Conservation (phyloP, 1,139 yeast species). For the Kodamaea plutei region DNA sequence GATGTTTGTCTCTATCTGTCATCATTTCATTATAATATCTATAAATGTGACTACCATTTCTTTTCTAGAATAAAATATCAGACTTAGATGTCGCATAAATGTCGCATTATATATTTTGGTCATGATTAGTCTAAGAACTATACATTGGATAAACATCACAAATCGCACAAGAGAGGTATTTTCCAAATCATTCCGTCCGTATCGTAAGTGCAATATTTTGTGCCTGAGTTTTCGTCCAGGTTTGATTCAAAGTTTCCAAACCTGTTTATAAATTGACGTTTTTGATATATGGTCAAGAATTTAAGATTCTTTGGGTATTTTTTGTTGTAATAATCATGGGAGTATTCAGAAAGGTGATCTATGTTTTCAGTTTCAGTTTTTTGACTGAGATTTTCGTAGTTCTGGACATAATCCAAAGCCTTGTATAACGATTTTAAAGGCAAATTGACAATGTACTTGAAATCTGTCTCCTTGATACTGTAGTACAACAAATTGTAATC, state of each 20-base stretch:
- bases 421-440: constrained; percentile 42
- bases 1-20: too few species aligned
- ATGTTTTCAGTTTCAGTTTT: constrained; percentile 8
- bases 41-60: too few species aligned
- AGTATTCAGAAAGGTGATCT: constrained; percentile 14
- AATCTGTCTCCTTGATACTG: constrained; percentile 39
- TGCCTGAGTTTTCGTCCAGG: constrained; percentile 24
- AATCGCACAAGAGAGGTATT: constrained; percentile 46
- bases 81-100: too few species aligned
- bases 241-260: constrained; percentile 41
- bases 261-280: constrained; percentile 43
- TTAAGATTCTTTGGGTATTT: constrained; percentile 39
- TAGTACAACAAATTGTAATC: constrained; percentile 43
- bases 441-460: constrained; percentile 38
- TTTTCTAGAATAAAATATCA: too few species aligned
- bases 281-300: constrained; percentile 45
- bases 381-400: constrained; percentile 11
- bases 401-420: constrained; percentile 37
- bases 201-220: constrained; percentile 29
- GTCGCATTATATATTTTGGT: too few species aligned
- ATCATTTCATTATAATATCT: too few species aligned
- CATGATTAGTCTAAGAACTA: too few species aligned
- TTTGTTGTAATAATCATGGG: constrained; percentile 35
- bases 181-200: constrained; percentile 49
- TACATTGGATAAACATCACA: too few species aligned